A percentile compares a stretch with the other conserved stretches of the same genome.
phyloP scores from a whole-genome alignment of 495 filamentous ascomycete species.

The Annulohypoxylon maeteangense region DNA sequence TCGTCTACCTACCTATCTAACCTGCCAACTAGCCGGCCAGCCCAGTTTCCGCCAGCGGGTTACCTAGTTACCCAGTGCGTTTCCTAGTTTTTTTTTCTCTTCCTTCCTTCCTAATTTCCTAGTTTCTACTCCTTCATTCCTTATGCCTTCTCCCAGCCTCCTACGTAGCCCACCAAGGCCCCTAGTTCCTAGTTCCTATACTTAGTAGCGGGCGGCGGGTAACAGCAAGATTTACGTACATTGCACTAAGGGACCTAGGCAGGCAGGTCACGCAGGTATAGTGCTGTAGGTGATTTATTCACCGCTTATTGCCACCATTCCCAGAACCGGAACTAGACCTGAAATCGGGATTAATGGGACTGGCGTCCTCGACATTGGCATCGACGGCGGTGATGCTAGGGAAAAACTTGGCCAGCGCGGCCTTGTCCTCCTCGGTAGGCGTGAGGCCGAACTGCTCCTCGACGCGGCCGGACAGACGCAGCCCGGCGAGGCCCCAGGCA shows the following conservation, averaged over 20 bases:
- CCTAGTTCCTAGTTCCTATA: neutral
- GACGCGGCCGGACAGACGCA: conserved; percentile 52
- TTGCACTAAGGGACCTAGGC: neutral
- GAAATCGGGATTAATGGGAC: neutral
- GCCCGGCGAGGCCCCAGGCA: conserved; percentile 56
- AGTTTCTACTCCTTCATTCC: neutral
- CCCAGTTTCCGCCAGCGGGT: neutral
- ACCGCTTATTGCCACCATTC: conserved; percentile 20
- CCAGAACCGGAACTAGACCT: neutral
- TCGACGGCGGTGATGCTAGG: conserved; percentile 56
- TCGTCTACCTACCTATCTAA: neutral
- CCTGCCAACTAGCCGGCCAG: neutral
- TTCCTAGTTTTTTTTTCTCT: neutral
- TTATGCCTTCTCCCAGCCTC: neutral
- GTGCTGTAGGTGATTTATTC: conserved; percentile 6
- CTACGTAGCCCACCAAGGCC: neutral
- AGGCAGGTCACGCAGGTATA: neutral
- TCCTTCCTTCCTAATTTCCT: neutral
- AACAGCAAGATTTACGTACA: neutral
- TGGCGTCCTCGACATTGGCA: conserved; percentile 9
- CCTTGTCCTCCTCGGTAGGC: conserved; percentile 58
- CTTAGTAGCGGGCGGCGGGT: neutral
- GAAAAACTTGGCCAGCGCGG: conserved; percentile 48
- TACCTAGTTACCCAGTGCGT: neutral
- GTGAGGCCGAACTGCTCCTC: conserved; percentile 56